Percentiles rank a stretch among this genome's conserved stretches.
phyloP scores from a whole-genome alignment of 495 filamentous ascomycete genomes.

The Friedmanniomyces endolithicus region DNA sequence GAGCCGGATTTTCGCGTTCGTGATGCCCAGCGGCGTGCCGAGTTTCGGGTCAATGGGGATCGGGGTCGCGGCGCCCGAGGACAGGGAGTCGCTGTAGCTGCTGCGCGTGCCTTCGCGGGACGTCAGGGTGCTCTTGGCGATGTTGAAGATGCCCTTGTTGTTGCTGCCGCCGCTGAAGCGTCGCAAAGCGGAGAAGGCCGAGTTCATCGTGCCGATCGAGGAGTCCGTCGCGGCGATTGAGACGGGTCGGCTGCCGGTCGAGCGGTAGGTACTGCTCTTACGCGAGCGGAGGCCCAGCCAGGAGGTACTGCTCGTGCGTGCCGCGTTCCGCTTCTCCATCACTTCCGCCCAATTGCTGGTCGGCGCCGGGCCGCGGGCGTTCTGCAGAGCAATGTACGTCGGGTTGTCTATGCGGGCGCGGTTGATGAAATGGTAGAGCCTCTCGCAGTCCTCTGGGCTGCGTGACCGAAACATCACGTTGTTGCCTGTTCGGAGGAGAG shows the following conservation, averaged over 20 bases:
- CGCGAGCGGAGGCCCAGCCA: slow-evolving; percentile 37
- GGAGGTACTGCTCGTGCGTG: slow-evolving; percentile 26
- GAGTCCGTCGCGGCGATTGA: slow-evolving; percentile 37
- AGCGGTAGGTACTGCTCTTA: slow-evolving; percentile 46
- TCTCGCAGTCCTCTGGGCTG: slow-evolving; percentile 61
- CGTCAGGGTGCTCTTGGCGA: slow-evolving; percentile 49
- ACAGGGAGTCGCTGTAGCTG: slow-evolving; percentile 42
- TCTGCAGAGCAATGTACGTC: slow-evolving; percentile 73
- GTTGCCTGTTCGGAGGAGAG: slow-evolving; percentile 54
- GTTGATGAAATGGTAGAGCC: slow-evolving; percentile 73
- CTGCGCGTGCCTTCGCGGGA: slow-evolving; percentile 47
- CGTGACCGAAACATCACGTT: slow-evolving; percentile 84
- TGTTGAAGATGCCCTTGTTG: slow-evolving; percentile 57
- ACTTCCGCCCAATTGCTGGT: slow-evolving; percentile 28
- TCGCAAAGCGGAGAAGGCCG: slow-evolving; percentile 60
- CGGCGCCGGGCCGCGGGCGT: slow-evolving; percentile 39
- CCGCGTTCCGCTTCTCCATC: slow-evolving; percentile 33
- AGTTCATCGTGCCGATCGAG: slow-evolving; percentile 49
- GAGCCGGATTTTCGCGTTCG: slow-evolving; percentile 69
- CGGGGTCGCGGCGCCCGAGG: slow-evolving; percentile 42
- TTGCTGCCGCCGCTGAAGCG: slow-evolving; percentile 51
- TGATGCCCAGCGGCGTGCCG: slow-evolving; percentile 43
- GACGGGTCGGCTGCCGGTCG: slow-evolving; percentile 34
- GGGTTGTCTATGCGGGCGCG: slow-evolving; percentile 73
- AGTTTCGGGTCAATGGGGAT: slow-evolving; percentile 43